Evolutionary conservation across 2,329 filamentous ascomycete species (phyloP).

Genomic region (Coniella vitis): DNA sequence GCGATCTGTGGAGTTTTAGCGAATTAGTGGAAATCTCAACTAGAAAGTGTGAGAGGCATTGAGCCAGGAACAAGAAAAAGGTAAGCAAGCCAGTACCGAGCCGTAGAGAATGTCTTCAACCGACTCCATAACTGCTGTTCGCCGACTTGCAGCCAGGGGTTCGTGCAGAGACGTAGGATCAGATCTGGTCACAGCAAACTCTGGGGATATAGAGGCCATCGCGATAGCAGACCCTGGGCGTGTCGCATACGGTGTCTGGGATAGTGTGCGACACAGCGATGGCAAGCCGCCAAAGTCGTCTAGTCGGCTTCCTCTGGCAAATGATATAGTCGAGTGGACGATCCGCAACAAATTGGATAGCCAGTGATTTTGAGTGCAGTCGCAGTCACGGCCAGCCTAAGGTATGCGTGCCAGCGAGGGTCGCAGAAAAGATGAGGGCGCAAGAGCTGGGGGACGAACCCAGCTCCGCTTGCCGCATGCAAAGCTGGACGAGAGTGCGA

Average conservation of each 20-base stretch:
- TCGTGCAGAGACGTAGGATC: constrained; percentile 3
- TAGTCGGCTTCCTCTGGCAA: too few relatives aligned
- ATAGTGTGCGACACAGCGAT: background rate
- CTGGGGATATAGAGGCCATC: constrained; percentile 10
- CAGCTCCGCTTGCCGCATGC: constrained; percentile 12
- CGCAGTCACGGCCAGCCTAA: background rate
- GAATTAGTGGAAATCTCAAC: constrained; percentile 6
- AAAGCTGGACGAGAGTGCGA: background rate
- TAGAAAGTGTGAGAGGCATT: background rate
- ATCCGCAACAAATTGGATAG: too few relatives aligned
- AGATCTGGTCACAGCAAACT: constrained; percentile 7
- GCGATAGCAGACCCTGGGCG: constrained; percentile 10
- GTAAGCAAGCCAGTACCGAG: constrained; percentile 48
- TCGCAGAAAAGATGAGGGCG: constrained; percentile 1
- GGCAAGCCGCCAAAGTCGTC: background rate
- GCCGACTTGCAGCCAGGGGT: constrained; percentile 23
- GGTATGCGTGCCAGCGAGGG: background rate
- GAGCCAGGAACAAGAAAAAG: too few relatives aligned
- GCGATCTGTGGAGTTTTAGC: constrained; percentile 48
- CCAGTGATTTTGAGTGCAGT: background rate
- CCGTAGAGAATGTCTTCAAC: constrained; percentile 84
- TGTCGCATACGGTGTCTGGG: background rate
- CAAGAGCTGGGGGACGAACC: constrained; percentile 10
- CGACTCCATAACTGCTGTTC: constrained; percentile 53
- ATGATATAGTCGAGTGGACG: too few relatives aligned